Evolutionary conservation across 371 early-diverging fungal species (phyloP).

Genomic region (Circinella minor): DNA sequence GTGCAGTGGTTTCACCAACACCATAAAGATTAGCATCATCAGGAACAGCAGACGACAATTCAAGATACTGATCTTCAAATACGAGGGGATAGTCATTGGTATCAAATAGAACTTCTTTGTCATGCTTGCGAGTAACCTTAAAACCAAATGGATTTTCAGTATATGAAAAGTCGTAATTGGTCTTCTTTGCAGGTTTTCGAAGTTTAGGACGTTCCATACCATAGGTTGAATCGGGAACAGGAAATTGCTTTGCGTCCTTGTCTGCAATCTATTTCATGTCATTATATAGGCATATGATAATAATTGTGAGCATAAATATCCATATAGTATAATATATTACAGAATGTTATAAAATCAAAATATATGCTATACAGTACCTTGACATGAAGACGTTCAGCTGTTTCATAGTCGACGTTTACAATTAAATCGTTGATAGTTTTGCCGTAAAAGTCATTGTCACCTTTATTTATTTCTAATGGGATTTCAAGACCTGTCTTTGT

Average conservation of each 20-base stretch:
- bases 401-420: slow-evolving; percentile 55
- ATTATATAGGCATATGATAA: too few species aligned
- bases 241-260: slow-evolving; percentile 45
- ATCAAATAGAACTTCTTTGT: slow-evolving; percentile 61
- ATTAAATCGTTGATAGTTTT: slow-evolving; percentile 45
- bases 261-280: slow-evolving; percentile 44
- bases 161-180: slow-evolving; percentile 51
- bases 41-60: slow-evolving; percentile 58
- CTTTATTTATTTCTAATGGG: slow-evolving; percentile 23
- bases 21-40: slow-evolving; percentile 70
- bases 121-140: slow-evolving; percentile 54
- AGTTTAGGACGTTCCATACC: slow-evolving; percentile 34
- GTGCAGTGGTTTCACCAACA: slow-evolving; percentile 66
- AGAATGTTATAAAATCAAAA: too few species aligned
- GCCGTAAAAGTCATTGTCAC: slow-evolving; percentile 41
- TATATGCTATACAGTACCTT: slow-evolving; percentile 23
- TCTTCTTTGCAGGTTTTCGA: slow-evolving; percentile 23
- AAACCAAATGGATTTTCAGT: slow-evolving; percentile 61
- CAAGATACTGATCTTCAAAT: slow-evolving; percentile 74
- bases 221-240: slow-evolving; percentile 58
- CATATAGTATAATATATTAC: too few species aligned
- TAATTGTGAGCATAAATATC: too few species aligned
- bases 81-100: slow-evolving; percentile 61
- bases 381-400: slow-evolving; percentile 54
- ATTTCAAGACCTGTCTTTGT: slow-evolving; percentile 39